Percentiles rank a stretch among this genome's conserved stretches.
phyloP scores from a whole-genome alignment of 306 rosid genomes.

The Fragaria nilgerrensis region DNA sequence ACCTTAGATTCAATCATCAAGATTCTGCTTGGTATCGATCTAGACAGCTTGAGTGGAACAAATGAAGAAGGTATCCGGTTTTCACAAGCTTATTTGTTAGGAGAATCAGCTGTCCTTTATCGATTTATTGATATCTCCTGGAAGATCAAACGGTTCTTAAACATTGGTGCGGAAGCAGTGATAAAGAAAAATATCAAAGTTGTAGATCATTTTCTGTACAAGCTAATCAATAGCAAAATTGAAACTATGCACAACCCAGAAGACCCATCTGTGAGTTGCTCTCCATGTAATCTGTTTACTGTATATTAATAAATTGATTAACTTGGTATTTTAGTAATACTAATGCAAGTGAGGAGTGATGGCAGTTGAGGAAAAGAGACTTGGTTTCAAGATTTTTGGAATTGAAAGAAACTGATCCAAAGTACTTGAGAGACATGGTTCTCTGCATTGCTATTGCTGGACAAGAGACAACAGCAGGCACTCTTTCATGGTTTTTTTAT shows the following conservation, averaged over 20 bases:
- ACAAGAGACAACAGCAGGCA: constrained; percentile 48
- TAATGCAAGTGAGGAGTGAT: neutral
- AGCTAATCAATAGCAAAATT: constrained; percentile 8
- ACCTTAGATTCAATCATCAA: constrained; percentile 26
- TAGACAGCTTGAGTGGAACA: constrained; percentile 24
- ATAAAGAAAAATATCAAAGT: neutral
- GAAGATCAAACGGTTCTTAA: constrained; percentile 31
- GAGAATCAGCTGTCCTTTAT: neutral
- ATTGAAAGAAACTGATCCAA: constrained; percentile 30
- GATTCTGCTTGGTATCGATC: constrained; percentile 1
- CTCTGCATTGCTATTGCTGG: constrained; percentile 50
- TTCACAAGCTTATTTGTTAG: neutral
- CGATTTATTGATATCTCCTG: constrained; percentile 29
- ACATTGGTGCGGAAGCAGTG: constrained; percentile 21
- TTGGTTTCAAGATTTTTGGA: constrained; percentile 48
- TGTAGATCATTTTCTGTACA: constrained; percentile 6
- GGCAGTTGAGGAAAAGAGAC: constrained; percentile 34
- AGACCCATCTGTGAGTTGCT: constrained; percentile 13
- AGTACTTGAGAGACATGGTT: constrained; percentile 44
- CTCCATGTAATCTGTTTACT: neutral
- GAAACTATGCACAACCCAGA: neutral
- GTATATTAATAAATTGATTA: neutral
- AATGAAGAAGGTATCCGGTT: constrained; percentile 22
- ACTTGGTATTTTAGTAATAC: neutral
- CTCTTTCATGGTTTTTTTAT: constrained; percentile 53